Percentiles rank a stretch among this genome's conserved stretches.
phyloP scores from a whole-genome alignment of 164 flowering plant genomes.

The Stephania cephalantha region DNA sequence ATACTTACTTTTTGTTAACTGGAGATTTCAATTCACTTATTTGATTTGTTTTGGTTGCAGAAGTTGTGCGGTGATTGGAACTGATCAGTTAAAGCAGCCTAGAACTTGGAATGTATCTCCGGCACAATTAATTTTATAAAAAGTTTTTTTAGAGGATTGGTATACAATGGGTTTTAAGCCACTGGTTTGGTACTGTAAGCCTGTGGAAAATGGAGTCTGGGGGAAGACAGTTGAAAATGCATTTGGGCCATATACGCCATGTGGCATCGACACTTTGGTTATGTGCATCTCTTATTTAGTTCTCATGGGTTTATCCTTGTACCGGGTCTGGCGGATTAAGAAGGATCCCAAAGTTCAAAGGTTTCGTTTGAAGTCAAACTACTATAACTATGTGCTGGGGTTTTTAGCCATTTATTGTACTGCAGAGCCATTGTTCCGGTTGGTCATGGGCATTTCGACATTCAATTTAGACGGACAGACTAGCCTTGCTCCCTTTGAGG shows the following conservation, averaged over 20 bases:
- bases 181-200: slow-evolving; percentile 76
- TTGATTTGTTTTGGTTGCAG: not conserved
- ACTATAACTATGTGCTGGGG: slow-evolving; percentile 56
- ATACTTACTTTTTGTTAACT: not conserved
- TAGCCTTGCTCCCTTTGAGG: slow-evolving; percentile 89
- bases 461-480: slow-evolving; percentile 61
- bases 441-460: slow-evolving; percentile 77
- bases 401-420: slow-evolving; percentile 59
- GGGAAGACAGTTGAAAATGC: slow-evolving; percentile 59
- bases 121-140: not conserved
- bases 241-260: slow-evolving; percentile 87
- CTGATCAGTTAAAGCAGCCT: slow-evolving; percentile 21
- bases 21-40: not conserved
- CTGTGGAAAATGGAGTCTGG: slow-evolving; percentile 80
- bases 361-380: slow-evolving; percentile 61
- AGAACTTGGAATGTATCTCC: not conserved
- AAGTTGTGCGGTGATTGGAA: not conserved
- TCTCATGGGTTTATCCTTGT: slow-evolving; percentile 56
- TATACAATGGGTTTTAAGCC: slow-evolving; percentile 62
- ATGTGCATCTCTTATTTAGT: slow-evolving; percentile 60
- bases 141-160: not conserved
- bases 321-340: slow-evolving; percentile 64
- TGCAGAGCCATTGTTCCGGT: slow-evolving; percentile 74
- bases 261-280: slow-evolving; percentile 69
- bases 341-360: slow-evolving; percentile 49